A percentile compares a stretch with the other conserved stretches of the same genome.
Conservation (phyloP, 2,329 filamentous ascomycete genomes). For the Clarireedia homoeocarpa region DNA sequence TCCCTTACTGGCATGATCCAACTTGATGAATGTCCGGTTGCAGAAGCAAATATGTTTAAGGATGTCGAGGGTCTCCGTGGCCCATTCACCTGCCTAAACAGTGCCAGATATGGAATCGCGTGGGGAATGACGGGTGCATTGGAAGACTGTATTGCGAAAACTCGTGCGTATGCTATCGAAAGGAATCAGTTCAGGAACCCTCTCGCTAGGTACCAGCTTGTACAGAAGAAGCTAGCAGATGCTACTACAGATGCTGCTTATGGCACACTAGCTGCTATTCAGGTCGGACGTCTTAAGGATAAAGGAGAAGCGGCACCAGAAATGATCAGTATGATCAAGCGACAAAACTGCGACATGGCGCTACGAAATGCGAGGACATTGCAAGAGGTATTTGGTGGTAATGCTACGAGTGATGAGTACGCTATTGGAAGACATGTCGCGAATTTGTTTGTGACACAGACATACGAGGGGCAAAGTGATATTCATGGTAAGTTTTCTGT, state of each 20-base stretch:
- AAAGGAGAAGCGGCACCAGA: constrained; percentile 80
- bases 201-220: constrained; percentile 88
- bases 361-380: constrained; percentile 70
- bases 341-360: constrained; percentile 93
- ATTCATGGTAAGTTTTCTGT: constrained; percentile 54
- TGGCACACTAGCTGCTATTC: constrained; percentile 80
- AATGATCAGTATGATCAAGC: constrained; percentile 96
- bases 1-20: constrained; percentile 98
- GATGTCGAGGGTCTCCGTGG: constrained; percentile 78
- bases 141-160: constrained; percentile 79
- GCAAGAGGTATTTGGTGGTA: constrained; percentile 95
- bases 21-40: constrained; percentile 81
- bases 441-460: constrained; percentile 95
- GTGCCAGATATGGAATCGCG: constrained; percentile 85
- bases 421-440: constrained; percentile 89
- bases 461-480: constrained; percentile 96
- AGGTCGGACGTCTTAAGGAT: constrained; percentile 90
- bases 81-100: constrained; percentile 92
- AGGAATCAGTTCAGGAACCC: constrained; percentile 95
- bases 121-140: constrained; percentile 90
- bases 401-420: constrained; percentile 97
- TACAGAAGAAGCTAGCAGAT: constrained; percentile 97
- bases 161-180: constrained; percentile 82
- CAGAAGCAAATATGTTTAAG: constrained; percentile 89
- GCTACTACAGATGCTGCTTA: constrained; percentile 85